Evolutionary conservation across 2,329 filamentous ascomycete genomes (phyloP), one percentile per base, ranked within the genome.

Genomic region (Fusarium sp.): DNA sequence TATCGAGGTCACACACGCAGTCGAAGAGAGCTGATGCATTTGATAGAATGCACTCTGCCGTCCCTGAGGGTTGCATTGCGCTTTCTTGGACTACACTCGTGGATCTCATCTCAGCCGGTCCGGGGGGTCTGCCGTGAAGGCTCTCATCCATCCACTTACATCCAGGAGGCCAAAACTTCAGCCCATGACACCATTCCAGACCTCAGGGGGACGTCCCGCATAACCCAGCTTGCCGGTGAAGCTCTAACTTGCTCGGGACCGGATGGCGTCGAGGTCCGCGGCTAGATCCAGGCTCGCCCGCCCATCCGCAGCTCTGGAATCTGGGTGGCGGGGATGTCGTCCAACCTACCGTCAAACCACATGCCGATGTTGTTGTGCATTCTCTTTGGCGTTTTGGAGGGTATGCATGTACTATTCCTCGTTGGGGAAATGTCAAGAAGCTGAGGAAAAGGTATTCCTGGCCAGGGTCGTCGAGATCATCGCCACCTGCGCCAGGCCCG

Each of bases 41-140:
- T 72, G 67, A 60, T 72, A 38, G 60, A 64, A 68, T 69, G 51
- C 60, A 63, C 40, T 57, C 33, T 31, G 20, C 12, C 38, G 61
- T 68, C 12, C 31, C 22, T 58, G 44, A n/a, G 49, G 65, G 71
- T 74, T 74, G 68, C 71, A 72, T 63, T 38, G 44, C 29, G 14
- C 27, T 27, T 49, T 35, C 36, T 4, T 40, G 61, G 24, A 46
- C 35, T 22, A n/a, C 40, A 62, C 38, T 74, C 69, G 64, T 74
- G 62, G 71, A 74, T 70, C 71, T 72, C 72, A 72, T 72, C 71
- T 73, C 35, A 49, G 53, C 44, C 36, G 44, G 67, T 51, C 70
- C 58, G 55, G 58, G 71, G 67, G 42, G 44, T 74, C 38, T 46
- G 29, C 31, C 27, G 42, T 55, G 16, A 36, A 22, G 35, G n/a